Base-by-base conservation (phyloP, 768 basidiomycete genomes). In the Serendipita sp. region DNA sequence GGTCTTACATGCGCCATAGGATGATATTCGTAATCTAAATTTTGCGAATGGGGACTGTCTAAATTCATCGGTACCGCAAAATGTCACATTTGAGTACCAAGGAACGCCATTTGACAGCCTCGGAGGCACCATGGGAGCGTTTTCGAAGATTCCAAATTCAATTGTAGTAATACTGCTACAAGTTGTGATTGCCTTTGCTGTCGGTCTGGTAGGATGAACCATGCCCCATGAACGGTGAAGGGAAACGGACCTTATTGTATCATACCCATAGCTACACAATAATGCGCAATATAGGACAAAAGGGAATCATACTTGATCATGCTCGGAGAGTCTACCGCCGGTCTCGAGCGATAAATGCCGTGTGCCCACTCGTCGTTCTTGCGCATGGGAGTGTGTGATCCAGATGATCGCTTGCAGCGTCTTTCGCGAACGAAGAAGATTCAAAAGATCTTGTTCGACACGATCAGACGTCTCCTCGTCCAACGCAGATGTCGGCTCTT, bases 401-500 rank as follows among this genome's bases (percentile, higher is more conserved):
- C 90, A 93, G 2, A 93, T 70, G 42, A 90, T 72, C 0, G 89
- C 86, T 69, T 88, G 87, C 61, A 89, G 72, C 34, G 74, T 73
- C 42, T 79, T 73, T 7, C 72, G 62, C 1, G 77, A 75, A 42
- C 70, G 77, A 38, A 92, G 70, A 62, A 83, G 77, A 5, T 76
- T 69, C 3, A 77, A 64, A 14, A 94, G 73, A 50, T 75, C 79
- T 48, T 77, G 72, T 70, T 95, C 92, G 1, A 95, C 87, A 30
- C 77, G 72, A 14, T 75, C 68, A 14, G 84, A 84, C 0, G 85
- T 80, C 33, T 79, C 78, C 16, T 81, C 75, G 71, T 95, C 92
- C 62, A 95, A 76, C 0, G 92, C 92, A 7, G 88, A 91, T 0
- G 92, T 94, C 1, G 92, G 92, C 72, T 95, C 92, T 94, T 66